Evolutionary conservation across 768 basidiomycete species (phyloP).

Genomic region (Tulasnella sp.): DNA sequence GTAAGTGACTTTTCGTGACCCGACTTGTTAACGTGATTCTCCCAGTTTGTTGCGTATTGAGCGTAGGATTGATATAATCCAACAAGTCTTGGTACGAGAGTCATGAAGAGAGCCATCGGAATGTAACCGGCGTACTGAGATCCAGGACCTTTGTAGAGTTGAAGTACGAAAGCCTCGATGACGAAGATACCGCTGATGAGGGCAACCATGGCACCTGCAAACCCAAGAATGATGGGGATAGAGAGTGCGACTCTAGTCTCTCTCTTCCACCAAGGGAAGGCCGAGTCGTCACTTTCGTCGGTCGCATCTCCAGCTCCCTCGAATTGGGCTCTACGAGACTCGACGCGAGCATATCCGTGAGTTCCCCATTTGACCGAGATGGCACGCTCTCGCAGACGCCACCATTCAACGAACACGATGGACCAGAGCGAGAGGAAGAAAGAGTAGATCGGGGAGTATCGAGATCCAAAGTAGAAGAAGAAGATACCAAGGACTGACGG

Average conservation of each 20-base stretch:
- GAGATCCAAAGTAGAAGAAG: conserved; percentile 54
- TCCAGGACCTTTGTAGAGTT: conserved; percentile 80
- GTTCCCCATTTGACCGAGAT: conserved; percentile 76
- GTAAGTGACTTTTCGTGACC: conserved; percentile 69
- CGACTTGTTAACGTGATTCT: conserved; percentile 77
- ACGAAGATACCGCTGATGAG: conserved; percentile 73
- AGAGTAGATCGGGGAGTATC: conserved; percentile 70
- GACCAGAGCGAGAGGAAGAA: conserved; percentile 70
- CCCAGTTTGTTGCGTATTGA: conserved; percentile 64
- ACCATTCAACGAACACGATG: conserved; percentile 77
- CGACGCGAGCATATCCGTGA: conserved; percentile 60
- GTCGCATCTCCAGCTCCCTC: conserved; percentile 25
- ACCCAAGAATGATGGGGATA: conserved; percentile 58
- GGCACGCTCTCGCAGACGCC: conserved; percentile 75
- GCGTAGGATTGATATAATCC: conserved; percentile 59
- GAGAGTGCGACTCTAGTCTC: conserved; percentile 55
- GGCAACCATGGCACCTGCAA: conserved; percentile 52
- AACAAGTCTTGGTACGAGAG: conserved; percentile 68
- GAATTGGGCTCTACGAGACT: conserved; percentile 53
- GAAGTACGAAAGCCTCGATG: conserved; percentile 80
- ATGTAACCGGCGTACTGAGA: conserved; percentile 63
- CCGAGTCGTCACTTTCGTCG: conserved; percentile 18
- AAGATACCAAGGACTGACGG: conserved; percentile 57
- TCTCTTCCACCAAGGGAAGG: conserved; percentile 56
- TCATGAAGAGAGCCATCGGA: conserved; percentile 73